phyloP scores from a whole-genome alignment of 1,284 basidiomycete genomes.

The Porogramme epimiltina region DNA sequence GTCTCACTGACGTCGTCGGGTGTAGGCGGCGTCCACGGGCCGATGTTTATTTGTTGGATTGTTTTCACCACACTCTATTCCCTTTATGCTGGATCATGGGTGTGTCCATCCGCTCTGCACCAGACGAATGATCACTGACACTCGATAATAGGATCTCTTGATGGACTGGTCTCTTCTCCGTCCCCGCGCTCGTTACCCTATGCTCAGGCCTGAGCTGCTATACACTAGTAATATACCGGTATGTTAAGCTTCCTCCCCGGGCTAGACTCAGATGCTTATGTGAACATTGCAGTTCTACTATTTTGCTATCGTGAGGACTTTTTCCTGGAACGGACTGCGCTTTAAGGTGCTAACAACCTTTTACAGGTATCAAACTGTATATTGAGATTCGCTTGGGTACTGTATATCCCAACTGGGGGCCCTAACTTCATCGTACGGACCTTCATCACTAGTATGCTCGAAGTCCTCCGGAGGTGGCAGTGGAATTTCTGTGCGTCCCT shows the following conservation, averaged over 20 bases:
- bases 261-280: not conserved
- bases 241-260: conserved; percentile 31
- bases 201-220: conserved; percentile 77
- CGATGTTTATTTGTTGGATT: conserved; percentile 64
- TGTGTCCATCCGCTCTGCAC: conserved; percentile 33
- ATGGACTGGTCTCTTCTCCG: conserved; percentile 85
- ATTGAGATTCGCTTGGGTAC: conserved; percentile 81
- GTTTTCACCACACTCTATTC: conserved; percentile 67
- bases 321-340: not conserved
- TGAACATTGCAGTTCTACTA: conserved; percentile 61
- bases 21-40: conserved; percentile 41
- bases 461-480: conserved; percentile 82
- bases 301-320: conserved; percentile 60
- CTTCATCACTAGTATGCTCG: conserved; percentile 74
- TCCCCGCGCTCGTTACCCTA: conserved; percentile 54
- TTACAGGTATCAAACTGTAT: conserved; percentile 68
- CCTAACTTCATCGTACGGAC: conserved; percentile 57
- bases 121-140: not conserved
- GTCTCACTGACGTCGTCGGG: not conserved
- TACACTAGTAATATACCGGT: conserved; percentile 66
- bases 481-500: conserved; percentile 85
- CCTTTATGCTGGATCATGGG: conserved; percentile 80
- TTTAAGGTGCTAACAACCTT: not conserved
- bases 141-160: conserved; percentile 60
- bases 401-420: conserved; percentile 67